Percentiles rank a stretch among this genome's conserved stretches.
These are phyloP conservation scores for Talaromyces adpressus DNA, from an alignment of 495 filamentous ascomycete species.

Conservation along the genomic window DNA sequence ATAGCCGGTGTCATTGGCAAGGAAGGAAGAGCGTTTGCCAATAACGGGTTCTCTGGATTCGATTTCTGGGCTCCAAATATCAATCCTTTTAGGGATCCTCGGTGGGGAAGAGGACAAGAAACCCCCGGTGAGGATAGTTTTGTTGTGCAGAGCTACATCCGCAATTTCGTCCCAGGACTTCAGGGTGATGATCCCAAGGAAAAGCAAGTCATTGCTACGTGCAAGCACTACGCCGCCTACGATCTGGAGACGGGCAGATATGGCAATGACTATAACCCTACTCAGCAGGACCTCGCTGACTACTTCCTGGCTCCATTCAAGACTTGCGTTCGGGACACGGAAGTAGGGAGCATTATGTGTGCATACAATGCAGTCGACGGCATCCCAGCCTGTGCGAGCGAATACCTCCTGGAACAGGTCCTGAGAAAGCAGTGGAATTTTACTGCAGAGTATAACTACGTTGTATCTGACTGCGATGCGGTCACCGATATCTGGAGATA, in stretches of 20 bases:
- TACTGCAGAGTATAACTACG: slow-evolving; percentile 38
- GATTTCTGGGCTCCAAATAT: slow-evolving; percentile 59
- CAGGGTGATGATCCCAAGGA: slow-evolving; percentile 34
- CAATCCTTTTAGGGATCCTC: slow-evolving; percentile 52
- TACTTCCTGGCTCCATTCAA: slow-evolving; percentile 47
- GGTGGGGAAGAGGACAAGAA: slow-evolving; percentile 50
- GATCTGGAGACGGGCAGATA: slow-evolving; percentile 48
- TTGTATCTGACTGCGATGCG: slow-evolving; percentile 46
- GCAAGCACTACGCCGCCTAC: slow-evolving; percentile 54
- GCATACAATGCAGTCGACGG: slow-evolving; percentile 49
- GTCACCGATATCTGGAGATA: slow-evolving; percentile 40
- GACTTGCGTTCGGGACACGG: slow-evolving; percentile 40
- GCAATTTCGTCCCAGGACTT: slow-evolving; percentile 44
- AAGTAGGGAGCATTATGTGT: slow-evolving; percentile 46
- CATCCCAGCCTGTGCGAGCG: slow-evolving; percentile 43
- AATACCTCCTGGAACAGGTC: slow-evolving; percentile 42
- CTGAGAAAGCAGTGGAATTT: slow-evolving; percentile 44
- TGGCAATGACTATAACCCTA: slow-evolving; percentile 40
- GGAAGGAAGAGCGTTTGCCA: slow-evolving; percentile 54
- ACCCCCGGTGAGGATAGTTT: slow-evolving; percentile 52
- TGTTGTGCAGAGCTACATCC: slow-evolving; percentile 44
- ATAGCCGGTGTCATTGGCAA: slow-evolving; percentile 45
- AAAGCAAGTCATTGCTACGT: slow-evolving; percentile 47
- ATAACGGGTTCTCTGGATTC: slow-evolving; percentile 41
- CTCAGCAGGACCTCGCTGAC: slow-evolving; percentile 40